Evolutionary conservation across 2,329 filamentous ascomycete species (phyloP), one percentile per base, ranked within the genome.

Genomic region (Sarocladiaceae sp.): DNA sequence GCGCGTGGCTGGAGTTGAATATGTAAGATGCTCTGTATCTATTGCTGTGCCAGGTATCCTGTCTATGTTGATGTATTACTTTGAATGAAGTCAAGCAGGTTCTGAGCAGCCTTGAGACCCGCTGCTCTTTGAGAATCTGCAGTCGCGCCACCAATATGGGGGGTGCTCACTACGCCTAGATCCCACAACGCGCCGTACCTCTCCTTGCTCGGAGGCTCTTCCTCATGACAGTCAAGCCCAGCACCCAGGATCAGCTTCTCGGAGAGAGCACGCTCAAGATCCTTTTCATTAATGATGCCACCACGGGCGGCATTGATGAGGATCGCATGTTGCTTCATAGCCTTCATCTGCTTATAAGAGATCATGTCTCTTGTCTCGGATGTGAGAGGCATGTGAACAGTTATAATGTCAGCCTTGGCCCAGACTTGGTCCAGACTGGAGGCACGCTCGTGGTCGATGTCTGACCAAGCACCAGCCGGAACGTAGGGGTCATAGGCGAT

Each of bases 61-160:
- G n/a, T 29, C 26, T 29, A 29, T 29, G 26, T 13, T 29, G 26
- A 13, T 29, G 13, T 29, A 29, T 29, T 13, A 29, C 13, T 29
- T 29, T 13, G 26, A 29, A 26, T 19, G 12, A 50, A 58, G 10
- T 59, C 53, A 1, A 53, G 33, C 9, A 61, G 27, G 6, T 51
- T 48, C 9, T 49, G 42, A 0, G 50, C 58, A 1, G 59, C 59
- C 1, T 53, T 55, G 39, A 57, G 48, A 1, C 53, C 58, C 0
- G 59, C 59, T 16, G 57, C 51, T 40, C 54, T 54, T 44, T 62
- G 59, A 0, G 58, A 58, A 13, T 62, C 51, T 1, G 48, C 51
- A 1, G 70, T 73, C 0, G 69, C 62, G 2, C 67, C 69, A 6
- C 70, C 71, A 35, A 72, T 62, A 44, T 72, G 68, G 4, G 69